A percentile compares a stretch with the other conserved stretches of the same genome.
Conservation (phyloP, 2,329 filamentous ascomycete species). For the Venturia aucupariae region DNA sequence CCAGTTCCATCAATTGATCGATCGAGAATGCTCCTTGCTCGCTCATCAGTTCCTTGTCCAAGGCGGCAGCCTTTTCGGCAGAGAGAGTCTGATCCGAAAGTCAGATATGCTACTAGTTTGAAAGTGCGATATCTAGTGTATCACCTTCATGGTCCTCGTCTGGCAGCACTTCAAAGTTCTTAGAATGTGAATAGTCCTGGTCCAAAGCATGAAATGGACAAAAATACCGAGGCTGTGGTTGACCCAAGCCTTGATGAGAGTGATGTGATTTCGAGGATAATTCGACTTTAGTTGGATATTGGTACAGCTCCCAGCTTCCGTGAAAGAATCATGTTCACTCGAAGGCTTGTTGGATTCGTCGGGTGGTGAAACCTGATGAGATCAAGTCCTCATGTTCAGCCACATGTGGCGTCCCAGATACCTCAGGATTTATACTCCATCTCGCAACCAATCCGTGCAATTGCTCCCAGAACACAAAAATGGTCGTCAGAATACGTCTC, state of each 20-base stretch:
- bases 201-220: conserved; percentile 1
- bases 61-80: conserved; percentile 75
- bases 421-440: not conserved
- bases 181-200: not conserved
- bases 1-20: conserved; percentile 95
- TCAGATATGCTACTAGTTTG: not conserved
- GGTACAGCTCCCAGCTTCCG: not conserved
- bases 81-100: conserved; percentile 58
- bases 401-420: too few relatives aligned
- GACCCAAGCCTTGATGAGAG: too few relatives aligned
- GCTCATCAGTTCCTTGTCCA: conserved; percentile 93
- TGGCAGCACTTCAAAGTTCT: not conserved
- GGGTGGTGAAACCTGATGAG: not conserved
- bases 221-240: not conserved
- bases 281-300: too few relatives aligned
- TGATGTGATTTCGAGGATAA: too few relatives aligned
- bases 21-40: conserved; percentile 71
- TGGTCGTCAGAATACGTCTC: conserved; percentile 92
- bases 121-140: not conserved
- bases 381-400: too few relatives aligned
- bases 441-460: not conserved
- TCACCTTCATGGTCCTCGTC: conserved; percentile 7
- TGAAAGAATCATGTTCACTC: not conserved
- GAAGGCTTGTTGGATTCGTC: not conserved
- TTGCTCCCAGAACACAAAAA: conserved; percentile 32